A percentile compares a stretch with the other conserved stretches of the same genome.
phyloP scores from a whole-genome alignment of 139 green algal genomes.

The Haematococcus lacustris region DNA sequence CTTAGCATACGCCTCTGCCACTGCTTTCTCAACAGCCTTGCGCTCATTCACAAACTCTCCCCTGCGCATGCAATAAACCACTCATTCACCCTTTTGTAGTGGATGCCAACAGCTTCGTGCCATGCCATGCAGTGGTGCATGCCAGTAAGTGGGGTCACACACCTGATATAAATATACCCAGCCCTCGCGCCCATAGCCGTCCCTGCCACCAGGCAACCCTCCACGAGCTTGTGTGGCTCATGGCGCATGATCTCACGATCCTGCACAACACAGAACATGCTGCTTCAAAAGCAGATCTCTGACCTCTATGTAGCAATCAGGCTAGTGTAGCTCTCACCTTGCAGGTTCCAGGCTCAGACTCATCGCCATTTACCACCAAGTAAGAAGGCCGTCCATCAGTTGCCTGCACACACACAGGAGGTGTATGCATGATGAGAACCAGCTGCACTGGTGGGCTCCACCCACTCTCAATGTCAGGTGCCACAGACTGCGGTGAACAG shows the following conservation, averaged over 20 bases:
- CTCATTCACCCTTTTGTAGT: neutral
- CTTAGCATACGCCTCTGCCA: slow-evolving; percentile 81
- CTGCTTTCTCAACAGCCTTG: slow-evolving; percentile 61
- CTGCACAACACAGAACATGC: slow-evolving; percentile 7
- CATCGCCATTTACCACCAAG: slow-evolving; percentile 95
- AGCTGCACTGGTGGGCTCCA: too few relatives aligned
- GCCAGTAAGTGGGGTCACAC: too few relatives aligned
- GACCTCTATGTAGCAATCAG: neutral
- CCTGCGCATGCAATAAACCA: too few relatives aligned
- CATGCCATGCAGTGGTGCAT: too few relatives aligned
- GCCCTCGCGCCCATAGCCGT: slow-evolving; percentile 78
- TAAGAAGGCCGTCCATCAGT: slow-evolving; percentile 87
- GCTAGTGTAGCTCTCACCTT: slow-evolving; percentile 43
- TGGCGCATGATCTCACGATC: slow-evolving; percentile 95
- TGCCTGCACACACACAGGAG: slow-evolving; percentile 26
- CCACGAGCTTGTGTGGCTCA: slow-evolving; percentile 95
- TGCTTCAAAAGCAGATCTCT: too few relatives aligned
- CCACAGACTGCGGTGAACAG: too few relatives aligned
- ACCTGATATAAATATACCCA: slow-evolving; percentile 95
- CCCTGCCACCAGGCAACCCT: slow-evolving; percentile 93
- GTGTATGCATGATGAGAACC: too few relatives aligned
- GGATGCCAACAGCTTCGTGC: neutral
- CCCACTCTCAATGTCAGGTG: too few relatives aligned
- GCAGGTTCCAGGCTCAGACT: slow-evolving; percentile 96
- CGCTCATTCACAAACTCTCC: slow-evolving; percentile 96